These are phyloP conservation scores for Logfia minima DNA, from an alignment of 129 eudicot species.

Conservation along the genomic window DNA sequence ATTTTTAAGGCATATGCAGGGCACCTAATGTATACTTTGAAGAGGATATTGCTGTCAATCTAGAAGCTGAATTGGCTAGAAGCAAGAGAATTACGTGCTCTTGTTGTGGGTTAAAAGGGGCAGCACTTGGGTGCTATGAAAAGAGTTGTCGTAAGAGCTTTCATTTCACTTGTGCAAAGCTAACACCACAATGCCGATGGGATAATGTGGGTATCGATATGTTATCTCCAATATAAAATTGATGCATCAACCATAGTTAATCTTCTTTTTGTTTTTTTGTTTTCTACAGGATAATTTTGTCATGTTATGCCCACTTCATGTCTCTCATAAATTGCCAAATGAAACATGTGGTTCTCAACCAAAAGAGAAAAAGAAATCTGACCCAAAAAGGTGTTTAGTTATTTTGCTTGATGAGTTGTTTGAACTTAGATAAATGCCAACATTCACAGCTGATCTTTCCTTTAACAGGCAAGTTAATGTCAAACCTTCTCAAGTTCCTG, in stretches of 20 bases:
- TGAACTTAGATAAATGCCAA: not conserved
- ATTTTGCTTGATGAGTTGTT: not conserved
- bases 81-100: constrained; percentile 80
- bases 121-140: constrained; percentile 92
- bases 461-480: constrained; percentile 40
- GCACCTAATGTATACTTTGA: constrained; percentile 95
- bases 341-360: constrained; percentile 45
- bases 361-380: constrained; percentile 42
- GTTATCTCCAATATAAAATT: constrained; percentile 1
- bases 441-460: not conserved
- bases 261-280: not conserved
- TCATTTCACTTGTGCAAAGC: constrained; percentile 91
- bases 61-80: constrained; percentile 74
- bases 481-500: constrained; percentile 39
- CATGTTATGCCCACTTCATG: constrained; percentile 88
- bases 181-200: constrained; percentile 81
- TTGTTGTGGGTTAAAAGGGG: constrained; percentile 86
- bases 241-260: not conserved
- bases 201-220: constrained; percentile 55
- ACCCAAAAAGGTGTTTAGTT: constrained; percentile 46
- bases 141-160: constrained; percentile 85
- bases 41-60: constrained; percentile 71
- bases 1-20: constrained; percentile 46
- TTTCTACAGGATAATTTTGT: constrained; percentile 82
- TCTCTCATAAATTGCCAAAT: constrained; percentile 59